Evolutionary conservation across 495 filamentous ascomycete species (phyloP).

Genomic region (Terfezia boudieri): DNA sequence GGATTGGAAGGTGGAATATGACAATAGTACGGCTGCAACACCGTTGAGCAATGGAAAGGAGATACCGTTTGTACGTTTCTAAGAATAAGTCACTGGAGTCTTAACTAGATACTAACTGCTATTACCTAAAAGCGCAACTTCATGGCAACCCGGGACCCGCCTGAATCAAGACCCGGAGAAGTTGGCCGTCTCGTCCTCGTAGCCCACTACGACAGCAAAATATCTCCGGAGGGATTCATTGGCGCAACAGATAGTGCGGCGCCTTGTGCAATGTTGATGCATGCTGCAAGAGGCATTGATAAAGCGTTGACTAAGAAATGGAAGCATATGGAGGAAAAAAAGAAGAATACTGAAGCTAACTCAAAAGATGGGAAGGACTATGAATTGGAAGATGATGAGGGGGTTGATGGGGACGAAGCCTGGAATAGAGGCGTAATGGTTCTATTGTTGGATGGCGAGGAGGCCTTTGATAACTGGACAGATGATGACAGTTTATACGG

Average conservation of each 20-base stretch:
- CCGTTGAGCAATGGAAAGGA: conserved; percentile 43
- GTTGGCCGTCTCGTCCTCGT: conserved; percentile 64
- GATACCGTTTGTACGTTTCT: conserved; percentile 40
- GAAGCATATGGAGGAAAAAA: conserved; percentile 41
- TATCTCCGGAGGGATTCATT: conserved; percentile 67
- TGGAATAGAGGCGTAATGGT: conserved; percentile 56
- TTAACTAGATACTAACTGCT: too few species aligned
- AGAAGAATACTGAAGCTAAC: conserved; percentile 18
- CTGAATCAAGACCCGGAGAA: conserved; percentile 49
- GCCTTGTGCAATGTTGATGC: conserved; percentile 81
- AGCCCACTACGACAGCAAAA: conserved; percentile 83
- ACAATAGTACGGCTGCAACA: conserved; percentile 68
- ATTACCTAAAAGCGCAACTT: conserved; percentile 31
- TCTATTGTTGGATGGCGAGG: conserved; percentile 78
- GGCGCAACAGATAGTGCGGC: conserved; percentile 84
- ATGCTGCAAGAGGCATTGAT: conserved; percentile 61
- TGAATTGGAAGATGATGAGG: conserved; percentile 19
- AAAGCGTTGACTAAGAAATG: conserved; percentile 58
- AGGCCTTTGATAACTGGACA: conserved; percentile 67
- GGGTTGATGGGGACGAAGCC: not conserved
- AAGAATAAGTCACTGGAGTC: not conserved
- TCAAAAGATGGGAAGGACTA: conserved; percentile 31
- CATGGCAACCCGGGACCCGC: conserved; percentile 73
- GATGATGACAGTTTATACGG: conserved; percentile 69
- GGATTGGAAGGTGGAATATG: conserved; percentile 54